These are phyloP conservation scores for Lasiosphaeria ovina DNA, from an alignment of 495 filamentous ascomycete genomes.

Conservation along the genomic window DNA sequence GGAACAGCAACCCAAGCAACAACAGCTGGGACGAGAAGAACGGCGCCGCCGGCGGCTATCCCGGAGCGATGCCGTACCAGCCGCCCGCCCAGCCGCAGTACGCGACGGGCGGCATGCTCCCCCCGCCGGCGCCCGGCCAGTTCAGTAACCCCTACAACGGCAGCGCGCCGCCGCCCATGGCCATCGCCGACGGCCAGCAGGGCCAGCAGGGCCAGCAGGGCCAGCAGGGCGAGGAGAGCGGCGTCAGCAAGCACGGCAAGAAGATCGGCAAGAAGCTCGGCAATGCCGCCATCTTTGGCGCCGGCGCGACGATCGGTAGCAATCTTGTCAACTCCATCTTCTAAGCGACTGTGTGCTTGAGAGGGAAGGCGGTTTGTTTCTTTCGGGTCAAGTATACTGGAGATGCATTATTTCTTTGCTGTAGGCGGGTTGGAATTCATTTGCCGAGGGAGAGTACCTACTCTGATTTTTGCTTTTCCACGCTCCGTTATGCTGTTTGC, in stretches of 20 bases:
- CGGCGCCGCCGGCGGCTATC: slow-evolving; percentile 2
- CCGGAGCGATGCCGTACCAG: slow-evolving; percentile 21
- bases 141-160: slow-evolving; percentile 45
- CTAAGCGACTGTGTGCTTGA: slow-evolving; percentile 40
- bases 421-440: too few species aligned
- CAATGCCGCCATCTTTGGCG: slow-evolving; percentile 74
- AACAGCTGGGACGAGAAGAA: slow-evolving; percentile 13
- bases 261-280: slow-evolving; percentile 79
- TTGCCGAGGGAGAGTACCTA: too few species aligned
- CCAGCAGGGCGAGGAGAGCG: slow-evolving; percentile 27
- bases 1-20: not conserved
- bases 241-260: slow-evolving; percentile 59
- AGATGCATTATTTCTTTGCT: too few species aligned
- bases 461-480: too few species aligned
- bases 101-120: slow-evolving; percentile 23
- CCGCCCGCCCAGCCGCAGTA: slow-evolving; percentile 33
- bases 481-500: too few species aligned
- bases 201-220: slow-evolving; percentile 25
- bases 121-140: slow-evolving; percentile 32
- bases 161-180: slow-evolving; percentile 53
- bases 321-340: slow-evolving; percentile 94
- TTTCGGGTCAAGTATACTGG: too few species aligned
- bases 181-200: slow-evolving; percentile 33
- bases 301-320: slow-evolving; percentile 84
- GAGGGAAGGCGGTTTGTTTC: too few species aligned